Evolutionary conservation across 306 rosid genomes (phyloP), one percentile per base, ranked within the genome.

Genomic region (Heteromeles arbutifolia): DNA sequence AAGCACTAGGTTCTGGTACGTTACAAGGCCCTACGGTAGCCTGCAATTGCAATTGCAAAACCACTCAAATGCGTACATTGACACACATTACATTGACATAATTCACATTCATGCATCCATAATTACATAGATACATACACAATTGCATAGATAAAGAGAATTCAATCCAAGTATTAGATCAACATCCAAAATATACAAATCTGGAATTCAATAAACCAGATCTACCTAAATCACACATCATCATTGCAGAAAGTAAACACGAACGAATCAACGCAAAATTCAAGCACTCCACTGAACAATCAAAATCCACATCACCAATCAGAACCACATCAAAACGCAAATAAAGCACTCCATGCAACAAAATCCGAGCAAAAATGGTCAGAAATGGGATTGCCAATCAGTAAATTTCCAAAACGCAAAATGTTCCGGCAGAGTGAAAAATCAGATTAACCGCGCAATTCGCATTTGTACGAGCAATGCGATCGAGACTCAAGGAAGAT

Each of bases 21-120:
- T 90, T 88, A 79, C 98, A 93, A 70, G 96, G 92, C 71, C 98
- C 98, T 15, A 86, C 72, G 39, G 85, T 86, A 64, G 98, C 98
- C 98, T 93, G 92, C 78, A 72, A 86, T 73, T 78, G 45, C 70
- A 85, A 69, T 58, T 45, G 69, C 41, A 3, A 14, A 79, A 74
- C 81, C 62, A 26, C 52, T 31, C 12, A 54, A 57, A 76, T 32
- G 31, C 69, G 10, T n/a, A 15, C 28, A 43, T 11, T 34, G 29
- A 34, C 28, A 63, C 31, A 76, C 8, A 50, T 39, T 4, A 15
- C 48, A 43, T 15, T 4, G 32, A 25, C 59, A 62, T 14, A 37
- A 50, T 3, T 4, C 10, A 77, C 22, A 67, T 13, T 53, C 19
- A 22, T 12, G 39, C 31, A 56, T 4, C 31, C 11, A 56, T 56